These are phyloP conservation scores for Ophiostoma himal-ulmi DNA, from an alignment of 2,329 filamentous ascomycete genomes.

Conservation along the genomic window DNA sequence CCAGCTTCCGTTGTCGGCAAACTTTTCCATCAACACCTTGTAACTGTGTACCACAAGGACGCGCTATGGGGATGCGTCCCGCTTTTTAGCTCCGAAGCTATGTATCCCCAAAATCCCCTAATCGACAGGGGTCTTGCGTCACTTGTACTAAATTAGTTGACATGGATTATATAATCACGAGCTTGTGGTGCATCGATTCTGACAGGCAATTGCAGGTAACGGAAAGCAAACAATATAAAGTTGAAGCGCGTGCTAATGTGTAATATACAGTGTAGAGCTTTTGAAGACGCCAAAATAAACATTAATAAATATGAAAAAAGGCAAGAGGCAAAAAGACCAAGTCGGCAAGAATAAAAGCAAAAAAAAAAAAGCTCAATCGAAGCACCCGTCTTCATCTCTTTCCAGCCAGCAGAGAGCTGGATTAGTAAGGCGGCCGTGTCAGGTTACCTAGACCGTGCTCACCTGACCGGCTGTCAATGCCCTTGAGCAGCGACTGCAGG, in stretches of 20 bases:
- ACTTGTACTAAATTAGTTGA: background rate
- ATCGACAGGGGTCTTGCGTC: slow-evolving; percentile 14
- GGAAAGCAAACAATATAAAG: background rate
- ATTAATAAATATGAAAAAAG: slow-evolving; percentile 1
- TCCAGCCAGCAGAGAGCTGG: no score
- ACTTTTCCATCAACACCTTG: slow-evolving; percentile 16
- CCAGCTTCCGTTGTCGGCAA: slow-evolving; percentile 15
- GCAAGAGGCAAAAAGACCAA: background rate
- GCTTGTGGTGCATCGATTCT: background rate
- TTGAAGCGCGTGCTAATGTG: slow-evolving; percentile 14
- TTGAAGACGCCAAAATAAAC: background rate
- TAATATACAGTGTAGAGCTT: slow-evolving; percentile 18
- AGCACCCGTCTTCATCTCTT: no score
- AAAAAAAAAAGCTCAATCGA: slow-evolving; percentile 1
- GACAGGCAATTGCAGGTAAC: background rate
- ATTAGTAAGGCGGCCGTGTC: slow-evolving; percentile 46
- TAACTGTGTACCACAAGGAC: slow-evolving; percentile 5
- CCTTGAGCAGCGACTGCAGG: slow-evolving; percentile 44
- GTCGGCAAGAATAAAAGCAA: background rate
- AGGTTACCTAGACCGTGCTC: slow-evolving; percentile 44
- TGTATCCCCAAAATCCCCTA: background rate
- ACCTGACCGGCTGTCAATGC: slow-evolving; percentile 45
- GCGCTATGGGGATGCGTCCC: background rate
- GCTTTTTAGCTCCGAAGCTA: slow-evolving; percentile 14
- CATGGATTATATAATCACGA: background rate